These are phyloP conservation scores for Candida rishiriensis DNA, from an alignment of 805 yeast species.

Conservation along the genomic window DNA sequence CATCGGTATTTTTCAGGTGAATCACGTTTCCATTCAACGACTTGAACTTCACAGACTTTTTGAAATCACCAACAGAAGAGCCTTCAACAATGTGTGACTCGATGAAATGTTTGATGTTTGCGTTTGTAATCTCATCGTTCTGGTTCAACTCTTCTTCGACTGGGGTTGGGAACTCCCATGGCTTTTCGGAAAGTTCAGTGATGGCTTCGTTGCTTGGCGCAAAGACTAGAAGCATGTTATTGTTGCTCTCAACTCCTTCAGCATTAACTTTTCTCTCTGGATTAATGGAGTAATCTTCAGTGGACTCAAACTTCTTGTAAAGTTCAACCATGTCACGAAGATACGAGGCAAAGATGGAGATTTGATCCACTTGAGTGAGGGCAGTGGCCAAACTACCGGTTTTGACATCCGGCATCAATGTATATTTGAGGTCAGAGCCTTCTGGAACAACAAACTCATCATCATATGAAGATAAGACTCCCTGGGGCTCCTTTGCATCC, in stretches of 20 bases:
- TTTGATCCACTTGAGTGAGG: constrained; percentile 34
- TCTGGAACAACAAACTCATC: neutral
- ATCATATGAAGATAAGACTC: too few relatives aligned
- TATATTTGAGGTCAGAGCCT: constrained; percentile 2
- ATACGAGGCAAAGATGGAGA: constrained; percentile 65
- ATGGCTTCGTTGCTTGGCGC: constrained; percentile 72
- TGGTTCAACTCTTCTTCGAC: constrained; percentile 37
- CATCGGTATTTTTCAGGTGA: constrained; percentile 33
- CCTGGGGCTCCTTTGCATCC: too few relatives aligned
- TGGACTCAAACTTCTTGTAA: constrained; percentile 40
- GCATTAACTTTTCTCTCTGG: constrained; percentile 14
- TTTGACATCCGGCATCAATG: constrained; percentile 23
- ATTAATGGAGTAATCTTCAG: constrained; percentile 17
- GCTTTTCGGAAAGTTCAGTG: constrained; percentile 47
- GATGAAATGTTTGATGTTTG: constrained; percentile 56
- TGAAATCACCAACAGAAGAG: constrained; percentile 17
- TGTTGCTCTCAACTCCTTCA: neutral
- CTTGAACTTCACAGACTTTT: constrained; percentile 18
- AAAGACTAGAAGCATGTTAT: constrained; percentile 44
- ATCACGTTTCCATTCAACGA: constrained; percentile 33
- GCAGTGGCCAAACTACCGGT: constrained; percentile 33
- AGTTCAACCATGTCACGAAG: constrained; percentile 58
- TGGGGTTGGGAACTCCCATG: constrained; percentile 75
- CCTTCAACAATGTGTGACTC: constrained; percentile 54
- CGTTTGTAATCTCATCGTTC: constrained; percentile 44